Evolutionary conservation across 306 rosid species (phyloP), one percentile per base, ranked within the genome.

Genomic region (Pyrus communis): DNA sequence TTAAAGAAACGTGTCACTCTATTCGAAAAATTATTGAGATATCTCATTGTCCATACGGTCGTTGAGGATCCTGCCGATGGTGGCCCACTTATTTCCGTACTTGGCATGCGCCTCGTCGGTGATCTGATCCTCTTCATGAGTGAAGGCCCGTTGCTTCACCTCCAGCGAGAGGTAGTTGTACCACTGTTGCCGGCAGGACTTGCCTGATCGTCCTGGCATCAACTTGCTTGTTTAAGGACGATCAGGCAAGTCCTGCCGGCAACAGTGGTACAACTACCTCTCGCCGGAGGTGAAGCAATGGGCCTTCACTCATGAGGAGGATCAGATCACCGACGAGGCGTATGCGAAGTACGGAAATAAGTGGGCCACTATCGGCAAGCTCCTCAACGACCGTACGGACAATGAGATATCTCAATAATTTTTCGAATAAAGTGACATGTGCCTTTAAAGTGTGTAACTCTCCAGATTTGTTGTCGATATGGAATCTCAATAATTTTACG

Each of bases 341-440:
- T 91, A 89, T 38, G 49, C 80, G 3, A 75, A 67, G 63, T 74
- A 52, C 74, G 89, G 91, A 7, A 89, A 89, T 81, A 83, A 83
- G 77, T 89, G 89, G 93, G 91, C 93, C 77, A 87, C 87, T 61
- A 89, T 89, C n/a, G 82, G 91, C 7, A 77, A 86, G 71, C 89
- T 87, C 19, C 86, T 87, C 28, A 80, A 84, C 35, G 93, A 88
- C 58, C 91, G 89, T 4, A 89, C 91, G 22, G 88, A 87, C 74
- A 89, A 89, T 77, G 88, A 89, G 40, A 80, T 89, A 33, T 5
- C 38, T 5, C 38, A 33, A 33, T 33, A 33, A 33, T 5, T 33
- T 33, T 33, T 33, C 38, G 7, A 4, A 33, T 33, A 33, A 1
- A 33, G 35, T 33, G 35, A 5, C 35, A 33, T 0, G 7, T 33